Evolutionary conservation across 192 early-diverging fungal species (phyloP).

Genomic region (Spizellomyces punctatus): DNA sequence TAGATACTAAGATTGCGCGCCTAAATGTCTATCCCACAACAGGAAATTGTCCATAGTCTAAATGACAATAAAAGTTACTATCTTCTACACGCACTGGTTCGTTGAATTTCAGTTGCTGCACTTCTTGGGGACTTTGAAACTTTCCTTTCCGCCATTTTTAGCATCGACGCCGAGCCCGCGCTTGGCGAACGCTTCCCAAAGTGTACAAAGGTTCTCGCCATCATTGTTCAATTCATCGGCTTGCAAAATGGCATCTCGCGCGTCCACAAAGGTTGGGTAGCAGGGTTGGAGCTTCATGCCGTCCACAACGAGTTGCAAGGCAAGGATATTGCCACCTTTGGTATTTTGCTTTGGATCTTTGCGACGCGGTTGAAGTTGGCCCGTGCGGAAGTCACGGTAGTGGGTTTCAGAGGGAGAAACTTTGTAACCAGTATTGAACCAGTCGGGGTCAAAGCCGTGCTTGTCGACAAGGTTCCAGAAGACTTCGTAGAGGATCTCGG

Average conservation of each 20-base stretch:
- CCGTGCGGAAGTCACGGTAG: slow-evolving; percentile 44
- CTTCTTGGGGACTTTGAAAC: slow-evolving; percentile 42
- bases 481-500: slow-evolving; percentile 85
- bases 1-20: no score
- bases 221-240: slow-evolving; percentile 46
- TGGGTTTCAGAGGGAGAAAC: not conserved
- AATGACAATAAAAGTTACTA: no score
- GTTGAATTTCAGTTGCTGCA: slow-evolving; percentile 17
- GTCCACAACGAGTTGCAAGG: slow-evolving; percentile 54
- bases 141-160: slow-evolving; percentile 42
- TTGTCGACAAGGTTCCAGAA: slow-evolving; percentile 61
- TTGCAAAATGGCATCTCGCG: slow-evolving; percentile 52
- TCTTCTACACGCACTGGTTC: no score
- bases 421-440: slow-evolving; percentile 40
- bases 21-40: no score
- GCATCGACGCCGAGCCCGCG: slow-evolving; percentile 85
- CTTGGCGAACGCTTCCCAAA: slow-evolving; percentile 75
- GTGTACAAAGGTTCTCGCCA: slow-evolving; percentile 46
- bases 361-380: slow-evolving; percentile 11
- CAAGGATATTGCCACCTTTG: slow-evolving; percentile 47
- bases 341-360: slow-evolving; percentile 9
- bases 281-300: slow-evolving; percentile 60
- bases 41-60: no score
- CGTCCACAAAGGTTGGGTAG: slow-evolving; percentile 54
- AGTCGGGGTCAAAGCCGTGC: slow-evolving; percentile 53